A percentile compares a stretch with the other conserved stretches of the same genome.
These are phyloP conservation scores for Leishmania guyanensis DNA, from an alignment of 208 protist genomes.

Conservation along the genomic window DNA sequence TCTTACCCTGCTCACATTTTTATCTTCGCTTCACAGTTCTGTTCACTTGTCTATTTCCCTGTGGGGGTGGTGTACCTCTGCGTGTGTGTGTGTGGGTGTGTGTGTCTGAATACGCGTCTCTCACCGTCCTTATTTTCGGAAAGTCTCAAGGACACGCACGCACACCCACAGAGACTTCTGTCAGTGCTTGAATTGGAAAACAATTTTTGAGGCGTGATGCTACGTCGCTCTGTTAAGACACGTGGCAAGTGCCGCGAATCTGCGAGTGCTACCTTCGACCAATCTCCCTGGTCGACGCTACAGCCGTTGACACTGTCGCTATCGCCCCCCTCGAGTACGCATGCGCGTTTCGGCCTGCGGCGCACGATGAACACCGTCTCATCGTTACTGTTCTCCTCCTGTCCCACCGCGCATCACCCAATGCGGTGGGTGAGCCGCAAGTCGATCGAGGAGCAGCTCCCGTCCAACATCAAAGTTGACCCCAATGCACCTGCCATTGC, in stretches of 20 bases:
- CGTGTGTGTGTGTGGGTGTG: neutral
- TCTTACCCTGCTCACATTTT: neutral
- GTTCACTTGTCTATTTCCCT: neutral
- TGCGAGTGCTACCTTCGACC: neutral
- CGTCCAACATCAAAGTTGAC: constrained; percentile 43
- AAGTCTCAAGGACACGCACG: neutral
- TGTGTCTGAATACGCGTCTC: neutral
- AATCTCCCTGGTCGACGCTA: neutral
- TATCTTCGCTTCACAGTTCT: neutral
- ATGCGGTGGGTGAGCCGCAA: constrained; percentile 24
- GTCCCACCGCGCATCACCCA: neutral
- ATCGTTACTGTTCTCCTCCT: neutral
- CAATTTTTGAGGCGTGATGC: neutral
- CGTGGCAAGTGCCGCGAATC: neutral
- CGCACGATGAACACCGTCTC: neutral
- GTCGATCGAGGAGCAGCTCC: constrained; percentile 42
- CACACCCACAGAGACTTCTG: neutral
- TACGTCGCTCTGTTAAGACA: neutral
- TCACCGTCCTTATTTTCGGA: neutral
- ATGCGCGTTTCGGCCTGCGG: neutral
- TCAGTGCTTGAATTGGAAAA: neutral
- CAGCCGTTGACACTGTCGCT: neutral
- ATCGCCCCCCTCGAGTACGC: neutral
- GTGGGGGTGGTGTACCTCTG: no score
- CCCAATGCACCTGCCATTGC: constrained; percentile 26